These are phyloP conservation scores for Rhodotorula sp. DNA, from an alignment of 1,284 basidiomycete genomes.

Conservation along the genomic window DNA sequence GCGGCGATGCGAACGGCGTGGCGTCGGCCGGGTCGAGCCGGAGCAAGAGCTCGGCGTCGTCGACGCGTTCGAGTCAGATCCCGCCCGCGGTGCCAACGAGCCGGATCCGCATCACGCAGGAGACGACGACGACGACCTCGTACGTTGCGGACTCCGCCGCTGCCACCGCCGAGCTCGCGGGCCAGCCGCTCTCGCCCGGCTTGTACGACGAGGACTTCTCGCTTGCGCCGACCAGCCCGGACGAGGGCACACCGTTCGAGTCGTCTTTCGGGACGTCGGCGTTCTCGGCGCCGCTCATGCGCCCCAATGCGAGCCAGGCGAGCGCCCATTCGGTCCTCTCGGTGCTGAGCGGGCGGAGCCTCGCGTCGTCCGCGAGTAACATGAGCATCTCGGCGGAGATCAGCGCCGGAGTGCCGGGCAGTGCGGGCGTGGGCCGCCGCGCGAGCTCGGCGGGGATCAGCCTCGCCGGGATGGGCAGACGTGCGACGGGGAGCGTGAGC, in stretches of 20 bases:
- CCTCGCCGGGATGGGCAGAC: constrained; percentile 7
- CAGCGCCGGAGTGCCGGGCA: not conserved
- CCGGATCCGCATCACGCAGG: constrained; percentile 27
- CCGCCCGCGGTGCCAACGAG: constrained; percentile 1
- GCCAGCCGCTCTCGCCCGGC: not conserved
- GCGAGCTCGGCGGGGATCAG: constrained; percentile 17
- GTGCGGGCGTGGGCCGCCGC: not conserved
- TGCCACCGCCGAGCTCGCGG: not conserved
- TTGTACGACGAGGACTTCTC: not conserved
- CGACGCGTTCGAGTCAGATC: constrained; percentile 1
- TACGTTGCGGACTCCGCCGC: constrained; percentile 1
- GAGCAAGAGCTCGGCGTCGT: constrained; percentile 2
- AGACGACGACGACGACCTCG: constrained; percentile 20
- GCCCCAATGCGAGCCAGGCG: not conserved
- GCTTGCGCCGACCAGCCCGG: constrained; percentile 8
- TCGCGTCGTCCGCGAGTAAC: not conserved
- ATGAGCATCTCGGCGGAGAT: constrained; percentile 14
- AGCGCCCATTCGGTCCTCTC: not conserved
- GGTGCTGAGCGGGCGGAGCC: not conserved
- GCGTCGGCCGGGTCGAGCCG: constrained; percentile 7
- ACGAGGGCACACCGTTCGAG: constrained; percentile 19
- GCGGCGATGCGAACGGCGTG: not conserved
- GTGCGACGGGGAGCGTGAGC: not conserved
- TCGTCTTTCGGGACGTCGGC: constrained; percentile 8
- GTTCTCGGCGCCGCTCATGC: constrained; percentile 14